Evolutionary conservation across 495 filamentous ascomycete species (phyloP).

Genomic region (Aspergillus sclerotioniger): DNA sequence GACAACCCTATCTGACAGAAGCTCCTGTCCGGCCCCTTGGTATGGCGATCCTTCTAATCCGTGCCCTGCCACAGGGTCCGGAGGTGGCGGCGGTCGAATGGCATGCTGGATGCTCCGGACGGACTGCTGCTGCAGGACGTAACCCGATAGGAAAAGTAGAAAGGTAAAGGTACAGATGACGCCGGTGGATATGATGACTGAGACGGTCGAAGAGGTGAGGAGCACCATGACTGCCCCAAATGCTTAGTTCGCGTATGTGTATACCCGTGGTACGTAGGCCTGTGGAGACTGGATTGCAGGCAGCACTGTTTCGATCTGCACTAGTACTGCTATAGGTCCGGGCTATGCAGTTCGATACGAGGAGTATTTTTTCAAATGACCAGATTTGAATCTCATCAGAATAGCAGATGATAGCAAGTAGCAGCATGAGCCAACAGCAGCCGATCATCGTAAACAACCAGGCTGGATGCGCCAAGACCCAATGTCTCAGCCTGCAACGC

Average conservation of each 20-base stretch:
- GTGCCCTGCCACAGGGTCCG: conserved; percentile 15
- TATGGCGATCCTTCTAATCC: conserved; percentile 25
- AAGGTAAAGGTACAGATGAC: conserved; percentile 59
- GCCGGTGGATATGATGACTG: conserved; percentile 43
- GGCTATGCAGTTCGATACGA: too few relatives aligned
- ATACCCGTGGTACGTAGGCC: background rate
- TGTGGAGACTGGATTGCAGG: background rate
- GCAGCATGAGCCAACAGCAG: too few relatives aligned
- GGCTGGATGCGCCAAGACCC: background rate
- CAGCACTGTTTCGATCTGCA: background rate
- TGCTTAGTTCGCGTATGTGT: conserved; percentile 6
- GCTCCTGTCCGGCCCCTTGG: conserved; percentile 18
- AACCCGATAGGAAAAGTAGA: conserved; percentile 68
- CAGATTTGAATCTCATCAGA: background rate
- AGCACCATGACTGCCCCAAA: conserved; percentile 39
- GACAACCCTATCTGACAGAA: conserved; percentile 9
- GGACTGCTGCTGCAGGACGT: conserved; percentile 68
- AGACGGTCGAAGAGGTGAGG: conserved; percentile 44
- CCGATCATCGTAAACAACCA: too few relatives aligned
- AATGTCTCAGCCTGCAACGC: conserved; percentile 26
- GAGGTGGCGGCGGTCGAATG: conserved; percentile 43
- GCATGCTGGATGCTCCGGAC: conserved; percentile 60
- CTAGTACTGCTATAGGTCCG: background rate
- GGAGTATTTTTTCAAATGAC: too few relatives aligned
- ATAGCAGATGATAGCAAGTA: background rate